Conservation (phyloP, 768 basidiomycete species). For the Boletus sp. region DNA sequence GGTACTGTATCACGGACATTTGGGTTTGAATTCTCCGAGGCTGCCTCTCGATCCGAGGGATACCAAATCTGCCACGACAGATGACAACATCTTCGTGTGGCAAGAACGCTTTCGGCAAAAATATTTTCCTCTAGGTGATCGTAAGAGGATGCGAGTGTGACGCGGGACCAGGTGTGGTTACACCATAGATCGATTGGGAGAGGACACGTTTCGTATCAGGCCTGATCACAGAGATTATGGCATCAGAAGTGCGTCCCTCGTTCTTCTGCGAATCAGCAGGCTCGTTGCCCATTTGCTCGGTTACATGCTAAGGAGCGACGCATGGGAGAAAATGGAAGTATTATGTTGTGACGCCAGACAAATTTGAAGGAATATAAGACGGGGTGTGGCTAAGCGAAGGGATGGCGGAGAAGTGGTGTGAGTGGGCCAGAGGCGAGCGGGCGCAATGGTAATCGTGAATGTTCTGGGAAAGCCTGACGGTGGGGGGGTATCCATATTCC, state of each 20-base stretch:
- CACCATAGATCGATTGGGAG: neutral
- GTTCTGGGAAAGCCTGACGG: neutral
- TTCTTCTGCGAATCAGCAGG: neutral
- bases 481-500: neutral
- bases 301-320: too few relatives aligned
- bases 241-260: neutral
- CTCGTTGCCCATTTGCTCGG: neutral
- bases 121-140: neutral
- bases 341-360: too few relatives aligned
- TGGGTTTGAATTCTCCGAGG: neutral
- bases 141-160: neutral
- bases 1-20: neutral
- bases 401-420: neutral
- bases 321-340: too few relatives aligned
- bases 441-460: neutral
- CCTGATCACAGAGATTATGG: neutral
- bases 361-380: neutral
- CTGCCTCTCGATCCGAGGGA: neutral
- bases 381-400: neutral
- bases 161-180: too few relatives aligned
- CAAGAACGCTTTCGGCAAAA: neutral
- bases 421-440: neutral
- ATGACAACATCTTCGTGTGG: neutral
- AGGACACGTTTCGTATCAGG: neutral
- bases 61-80: neutral